These are phyloP conservation scores for Lathyrus sativus DNA, from an alignment of 306 rosid genomes.

Conservation along the genomic window DNA sequence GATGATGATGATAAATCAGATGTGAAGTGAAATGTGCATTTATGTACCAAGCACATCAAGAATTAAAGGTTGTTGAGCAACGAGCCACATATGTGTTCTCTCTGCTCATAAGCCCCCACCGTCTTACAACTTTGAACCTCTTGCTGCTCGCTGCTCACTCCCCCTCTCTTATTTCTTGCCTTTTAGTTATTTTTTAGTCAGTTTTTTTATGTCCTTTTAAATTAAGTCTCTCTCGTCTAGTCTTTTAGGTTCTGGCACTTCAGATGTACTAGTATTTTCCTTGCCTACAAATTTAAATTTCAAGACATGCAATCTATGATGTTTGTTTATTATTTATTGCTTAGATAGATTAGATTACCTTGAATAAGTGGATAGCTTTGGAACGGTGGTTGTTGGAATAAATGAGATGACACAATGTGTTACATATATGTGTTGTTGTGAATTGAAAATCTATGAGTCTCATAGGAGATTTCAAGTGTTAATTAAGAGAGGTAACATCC, in stretches of 20 bases:
- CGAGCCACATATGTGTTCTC: slow-evolving; percentile 2
- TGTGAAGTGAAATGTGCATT: slow-evolving; percentile 9
- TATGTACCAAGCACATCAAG: not conserved
- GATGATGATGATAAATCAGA: slow-evolving; percentile 15
- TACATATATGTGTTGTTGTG: too few species aligned
- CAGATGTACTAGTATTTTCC: not conserved
- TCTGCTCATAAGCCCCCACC: not conserved
- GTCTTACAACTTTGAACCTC: slow-evolving; percentile 10
- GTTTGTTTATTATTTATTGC: not conserved
- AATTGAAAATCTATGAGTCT: too few species aligned
- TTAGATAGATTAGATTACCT: not conserved
- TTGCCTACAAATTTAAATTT: not conserved
- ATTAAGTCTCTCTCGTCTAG: not conserved
- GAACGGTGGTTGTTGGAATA: not conserved
- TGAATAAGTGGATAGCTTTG: not conserved
- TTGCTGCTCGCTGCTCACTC: slow-evolving; percentile 37
- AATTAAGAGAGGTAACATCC: too few species aligned
- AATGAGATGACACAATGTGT: too few species aligned
- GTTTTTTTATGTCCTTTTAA: not conserved
- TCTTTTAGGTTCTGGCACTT: slow-evolving; percentile 5
- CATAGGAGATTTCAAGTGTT: too few species aligned
- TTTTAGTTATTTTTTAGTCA: slow-evolving; percentile 2
- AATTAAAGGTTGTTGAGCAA: slow-evolving; percentile 7
- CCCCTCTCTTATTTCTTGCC: not conserved
- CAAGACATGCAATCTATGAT: not conserved